Percentiles rank a stretch among this genome's conserved stretches.
Evolutionary conservation across 345 rosid species (phyloP).

Genomic region (Eucalyptus tenuipes): DNA sequence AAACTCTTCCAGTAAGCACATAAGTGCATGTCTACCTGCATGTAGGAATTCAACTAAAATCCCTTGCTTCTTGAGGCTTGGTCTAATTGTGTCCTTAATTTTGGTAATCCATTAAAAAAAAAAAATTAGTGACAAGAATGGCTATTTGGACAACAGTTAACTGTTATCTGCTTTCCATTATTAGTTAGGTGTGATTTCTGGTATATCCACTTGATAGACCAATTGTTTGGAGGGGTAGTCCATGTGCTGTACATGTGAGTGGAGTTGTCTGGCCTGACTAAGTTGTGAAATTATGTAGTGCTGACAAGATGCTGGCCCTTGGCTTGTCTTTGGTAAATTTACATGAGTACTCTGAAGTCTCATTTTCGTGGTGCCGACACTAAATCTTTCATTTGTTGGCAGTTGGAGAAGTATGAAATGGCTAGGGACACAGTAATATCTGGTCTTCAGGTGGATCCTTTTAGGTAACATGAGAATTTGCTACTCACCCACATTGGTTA

Average conservation of each 20-base stretch:
- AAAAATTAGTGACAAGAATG: not conserved
- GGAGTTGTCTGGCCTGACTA: not conserved
- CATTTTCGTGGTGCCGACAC: not conserved
- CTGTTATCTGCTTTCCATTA: not conserved
- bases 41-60: not conserved
- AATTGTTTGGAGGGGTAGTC: not conserved
- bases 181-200: not conserved
- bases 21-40: not conserved
- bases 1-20: not conserved
- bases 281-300: not conserved
- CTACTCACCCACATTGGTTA: not conserved
- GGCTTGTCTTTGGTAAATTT: not conserved
- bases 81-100: not conserved
- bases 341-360: not conserved
- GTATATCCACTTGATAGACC: not conserved
- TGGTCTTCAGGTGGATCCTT: constrained; percentile 89
- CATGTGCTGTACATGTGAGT: not conserved
- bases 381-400: not conserved
- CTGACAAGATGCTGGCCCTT: not conserved
- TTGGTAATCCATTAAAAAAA: not conserved
- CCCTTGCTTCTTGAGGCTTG: not conserved
- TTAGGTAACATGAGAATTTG: constrained; percentile 20
- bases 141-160: not conserved
- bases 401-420: constrained; percentile 84
- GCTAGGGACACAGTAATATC: constrained; percentile 68